Percentiles rank a stretch among this genome's conserved stretches.
These are phyloP conservation scores for Elymus sibiricus DNA, from an alignment of 176 grass and related monocot genomes.

Conservation along the genomic window DNA sequence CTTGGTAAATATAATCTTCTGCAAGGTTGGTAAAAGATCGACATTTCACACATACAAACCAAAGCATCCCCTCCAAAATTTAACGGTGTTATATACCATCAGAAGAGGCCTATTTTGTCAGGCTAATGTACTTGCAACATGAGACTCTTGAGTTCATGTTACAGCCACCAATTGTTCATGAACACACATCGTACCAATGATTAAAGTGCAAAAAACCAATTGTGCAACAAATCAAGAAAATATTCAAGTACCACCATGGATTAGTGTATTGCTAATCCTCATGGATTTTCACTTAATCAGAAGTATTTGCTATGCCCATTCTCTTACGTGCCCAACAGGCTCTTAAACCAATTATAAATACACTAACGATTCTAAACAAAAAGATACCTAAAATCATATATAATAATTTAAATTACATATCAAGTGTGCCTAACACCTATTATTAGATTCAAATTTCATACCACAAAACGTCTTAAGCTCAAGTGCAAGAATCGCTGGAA, in stretches of 20 bases:
- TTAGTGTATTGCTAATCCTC: not conserved
- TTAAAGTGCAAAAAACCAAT: not conserved
- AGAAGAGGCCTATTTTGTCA: not conserved
- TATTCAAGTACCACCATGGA: not conserved
- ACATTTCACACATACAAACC: not conserved
- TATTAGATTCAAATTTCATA: constrained; percentile 3
- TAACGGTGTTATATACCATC: not conserved
- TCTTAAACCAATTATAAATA: not conserved
- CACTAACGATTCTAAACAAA: not conserved
- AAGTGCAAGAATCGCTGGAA: not conserved
- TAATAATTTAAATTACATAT: constrained; percentile 1
- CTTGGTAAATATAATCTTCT: constrained; percentile 12
- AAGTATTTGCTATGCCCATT: not conserved
- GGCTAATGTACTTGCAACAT: not conserved
- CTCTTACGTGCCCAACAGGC: not conserved
- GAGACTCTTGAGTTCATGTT: not conserved
- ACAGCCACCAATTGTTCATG: not conserved
- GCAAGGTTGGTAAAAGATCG: not conserved
- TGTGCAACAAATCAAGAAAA: not conserved
- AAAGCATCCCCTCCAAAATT: not conserved
- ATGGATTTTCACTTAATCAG: not conserved
- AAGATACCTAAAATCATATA: not conserved
- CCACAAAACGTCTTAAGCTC: not conserved
- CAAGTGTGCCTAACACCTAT: not conserved
- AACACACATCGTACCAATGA: not conserved